phyloP scores from a whole-genome alignment of 164 flowering plant species.

The Liriodendron chinense region DNA sequence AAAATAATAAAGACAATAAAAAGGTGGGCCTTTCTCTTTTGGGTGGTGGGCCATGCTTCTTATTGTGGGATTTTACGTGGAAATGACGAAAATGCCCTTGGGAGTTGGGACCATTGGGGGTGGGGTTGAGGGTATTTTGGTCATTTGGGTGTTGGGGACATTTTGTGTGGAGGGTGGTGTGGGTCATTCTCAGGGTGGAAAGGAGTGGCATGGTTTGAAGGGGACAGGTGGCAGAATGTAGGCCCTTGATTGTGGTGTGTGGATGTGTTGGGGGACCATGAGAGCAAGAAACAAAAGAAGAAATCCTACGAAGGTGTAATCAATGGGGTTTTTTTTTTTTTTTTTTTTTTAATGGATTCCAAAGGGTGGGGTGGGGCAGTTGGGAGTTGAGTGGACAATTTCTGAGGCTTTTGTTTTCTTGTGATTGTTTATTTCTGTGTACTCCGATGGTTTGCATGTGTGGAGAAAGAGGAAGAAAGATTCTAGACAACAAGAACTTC shows the following conservation, averaged over 20 bases:
- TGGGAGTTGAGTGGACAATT: not conserved
- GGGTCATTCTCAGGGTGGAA: not conserved
- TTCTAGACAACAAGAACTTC: too few species aligned
- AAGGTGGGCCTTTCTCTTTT: too few species aligned
- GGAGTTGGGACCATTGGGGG: not conserved
- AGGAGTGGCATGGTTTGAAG: not conserved
- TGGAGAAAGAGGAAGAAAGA: not conserved
- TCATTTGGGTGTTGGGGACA: not conserved
- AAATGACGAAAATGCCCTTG: not conserved
- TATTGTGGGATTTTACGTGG: not conserved
- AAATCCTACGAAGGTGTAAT: not conserved
- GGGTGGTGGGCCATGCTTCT: constrained; percentile 1
- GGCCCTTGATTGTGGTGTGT: constrained; percentile 1
- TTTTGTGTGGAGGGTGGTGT: not conserved
- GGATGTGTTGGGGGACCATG: not conserved
- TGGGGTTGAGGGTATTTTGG: not conserved
- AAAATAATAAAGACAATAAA: not conserved
- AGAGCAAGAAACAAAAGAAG: not conserved
- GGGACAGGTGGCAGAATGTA: not conserved
- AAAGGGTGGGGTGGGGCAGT: not conserved
- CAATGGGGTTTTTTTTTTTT: not conserved
- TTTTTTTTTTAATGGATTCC: not conserved
- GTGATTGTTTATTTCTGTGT: not conserved
- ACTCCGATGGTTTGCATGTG: not conserved
- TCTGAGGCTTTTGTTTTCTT: not conserved